phyloP scores from a whole-genome alignment of 139 green algal species.

The Micractinium sp. region DNA sequence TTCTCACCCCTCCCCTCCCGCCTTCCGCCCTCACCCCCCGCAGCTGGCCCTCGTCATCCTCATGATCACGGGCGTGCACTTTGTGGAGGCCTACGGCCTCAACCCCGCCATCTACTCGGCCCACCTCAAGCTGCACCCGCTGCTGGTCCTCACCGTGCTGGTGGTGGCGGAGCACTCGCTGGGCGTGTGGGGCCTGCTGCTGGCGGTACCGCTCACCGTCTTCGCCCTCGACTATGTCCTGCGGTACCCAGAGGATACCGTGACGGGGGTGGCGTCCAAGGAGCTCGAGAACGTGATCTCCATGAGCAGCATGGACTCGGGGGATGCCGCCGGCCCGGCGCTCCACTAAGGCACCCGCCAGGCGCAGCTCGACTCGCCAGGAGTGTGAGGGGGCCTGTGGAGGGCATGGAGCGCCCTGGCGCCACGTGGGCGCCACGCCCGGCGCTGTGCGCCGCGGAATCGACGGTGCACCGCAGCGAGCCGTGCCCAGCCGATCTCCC shows the following conservation, averaged over 20 bases:
- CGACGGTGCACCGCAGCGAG: too few species aligned
- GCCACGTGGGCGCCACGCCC: too few species aligned
- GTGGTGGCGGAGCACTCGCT: conserved; percentile 84
- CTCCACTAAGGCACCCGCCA: not conserved
- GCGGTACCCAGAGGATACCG: conserved; percentile 20
- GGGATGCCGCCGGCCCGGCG: not conserved
- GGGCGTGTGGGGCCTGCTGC: conserved; percentile 93
- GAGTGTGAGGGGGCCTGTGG: too few species aligned
- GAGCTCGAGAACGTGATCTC: conserved; percentile 65
- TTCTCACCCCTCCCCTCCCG: too few species aligned
- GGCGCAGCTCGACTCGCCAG: too few species aligned
- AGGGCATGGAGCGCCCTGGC: too few species aligned
- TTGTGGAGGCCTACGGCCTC: conserved; percentile 84
- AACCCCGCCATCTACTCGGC: conserved; percentile 92
- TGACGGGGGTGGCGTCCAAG: conserved; percentile 69
- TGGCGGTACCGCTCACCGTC: conserved; percentile 92
- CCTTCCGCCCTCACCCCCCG: too few species aligned
- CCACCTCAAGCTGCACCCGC: conserved; percentile 94
- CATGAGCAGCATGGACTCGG: conserved; percentile 9
- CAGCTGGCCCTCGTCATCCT: conserved; percentile 84
- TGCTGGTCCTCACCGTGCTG: conserved; percentile 80
- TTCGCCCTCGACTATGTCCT: conserved; percentile 93
- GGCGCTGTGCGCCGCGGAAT: too few species aligned
- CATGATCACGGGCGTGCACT: conserved; percentile 88
- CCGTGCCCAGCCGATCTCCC: too few species aligned